Base-by-base conservation (phyloP, 106 monocot genomes). In the Acorus calamus region DNA sequence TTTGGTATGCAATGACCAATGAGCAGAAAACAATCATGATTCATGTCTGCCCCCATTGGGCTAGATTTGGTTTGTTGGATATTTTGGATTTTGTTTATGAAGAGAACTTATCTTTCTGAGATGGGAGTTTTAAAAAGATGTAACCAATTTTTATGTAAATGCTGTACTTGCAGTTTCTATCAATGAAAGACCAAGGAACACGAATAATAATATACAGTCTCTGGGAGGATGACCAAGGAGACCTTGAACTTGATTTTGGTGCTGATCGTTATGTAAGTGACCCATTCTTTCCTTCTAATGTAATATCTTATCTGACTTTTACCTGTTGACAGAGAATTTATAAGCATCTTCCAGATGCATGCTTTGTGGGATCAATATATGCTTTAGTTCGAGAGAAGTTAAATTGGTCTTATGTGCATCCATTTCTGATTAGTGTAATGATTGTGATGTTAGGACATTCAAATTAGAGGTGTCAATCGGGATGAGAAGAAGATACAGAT, bases 201-300 rank as follows among this genome's bases (percentile, higher is more conserved):
- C 81, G 86, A 53, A 76, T 94, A 51, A 55, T 94, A 48, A 89
- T 94, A 67, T 94, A 84, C 79, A 94, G 87, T 69, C 73, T 94
- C 11, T 94, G 94, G 94, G 83, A 89, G 62, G 84, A 89, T 80
- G 94, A 94, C 43, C 72, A 84, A 79, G 94, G 89, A 5, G 57
- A 72, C 14, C 73, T 89, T 47, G 94, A 94, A 66, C 94, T 94
- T 70, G 94, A 94, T 69, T 94, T 94, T 78, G 75, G 62, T 65
- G 47, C 76, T 63, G 84, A 94, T 44, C 53, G 47, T 66, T 47
- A 89, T 76, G 88, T 83, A 63, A 42, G 77, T 82, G 48, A 45
- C 14, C 4, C 57, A 50, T 3, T 14, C 7, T 50, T 41, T 11
- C 7, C 46, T 61, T 44, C 9, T 42, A 1, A 46, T 14, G 5